A percentile compares a stretch with the other conserved stretches of the same genome.
Conservation (phyloP, 441 rosid species). For the Pelargonium australe region DNA sequence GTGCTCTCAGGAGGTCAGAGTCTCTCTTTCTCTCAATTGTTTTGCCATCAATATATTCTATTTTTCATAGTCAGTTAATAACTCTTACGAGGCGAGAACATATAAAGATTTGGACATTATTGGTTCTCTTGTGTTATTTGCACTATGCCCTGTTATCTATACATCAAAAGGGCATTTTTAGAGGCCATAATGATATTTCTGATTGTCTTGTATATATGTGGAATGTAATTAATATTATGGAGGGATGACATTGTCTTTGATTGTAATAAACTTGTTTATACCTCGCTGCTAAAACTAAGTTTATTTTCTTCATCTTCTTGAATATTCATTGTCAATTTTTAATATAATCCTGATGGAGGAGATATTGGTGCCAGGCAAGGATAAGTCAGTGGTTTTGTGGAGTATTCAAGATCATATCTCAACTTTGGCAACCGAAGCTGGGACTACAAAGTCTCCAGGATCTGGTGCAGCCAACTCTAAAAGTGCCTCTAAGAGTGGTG, state of each 20-base stretch:
- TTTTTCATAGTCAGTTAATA: not conserved
- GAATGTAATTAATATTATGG: not conserved
- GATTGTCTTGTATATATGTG: not conserved
- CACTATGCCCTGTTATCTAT: not conserved
- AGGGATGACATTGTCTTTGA: not conserved
- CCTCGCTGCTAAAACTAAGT: not conserved
- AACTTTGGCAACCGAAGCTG: constrained; percentile 50
- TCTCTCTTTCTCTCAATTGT: not conserved
- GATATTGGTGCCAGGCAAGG: constrained; percentile 64
- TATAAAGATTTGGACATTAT: not conserved
- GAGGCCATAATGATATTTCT: not conserved
- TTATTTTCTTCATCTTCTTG: not conserved
- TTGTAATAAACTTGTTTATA: not conserved
- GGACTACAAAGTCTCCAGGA: constrained; percentile 46
- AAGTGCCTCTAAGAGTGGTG: constrained; percentile 43
- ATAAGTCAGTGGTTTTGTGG: constrained; percentile 92
- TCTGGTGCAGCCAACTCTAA: constrained; percentile 65
- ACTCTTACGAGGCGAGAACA: not conserved
- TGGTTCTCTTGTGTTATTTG: not conserved
- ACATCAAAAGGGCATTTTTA: not conserved
- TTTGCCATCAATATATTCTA: not conserved
- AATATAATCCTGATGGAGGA: constrained; percentile 15
- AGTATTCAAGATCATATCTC: constrained; percentile 95
- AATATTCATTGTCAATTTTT: not conserved
- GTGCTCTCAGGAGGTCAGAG: constrained; percentile 96